Evolutionary conservation across 2,329 filamentous ascomycete species (phyloP).

Genomic region (Pestalotiopsis sp.): DNA sequence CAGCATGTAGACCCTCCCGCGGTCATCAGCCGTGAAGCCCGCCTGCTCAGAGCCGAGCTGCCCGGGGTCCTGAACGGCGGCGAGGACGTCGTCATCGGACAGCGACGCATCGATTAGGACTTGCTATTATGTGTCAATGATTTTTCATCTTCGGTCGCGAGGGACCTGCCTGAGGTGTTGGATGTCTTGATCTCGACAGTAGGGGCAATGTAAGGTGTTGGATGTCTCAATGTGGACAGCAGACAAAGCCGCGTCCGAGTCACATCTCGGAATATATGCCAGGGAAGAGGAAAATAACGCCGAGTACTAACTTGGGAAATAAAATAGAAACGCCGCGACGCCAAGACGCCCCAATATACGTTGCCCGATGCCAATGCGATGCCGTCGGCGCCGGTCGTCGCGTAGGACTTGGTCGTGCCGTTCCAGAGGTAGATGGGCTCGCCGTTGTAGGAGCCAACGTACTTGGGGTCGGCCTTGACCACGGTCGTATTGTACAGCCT

Average conservation of each 20-base stretch:
- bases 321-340: constrained; percentile 42
- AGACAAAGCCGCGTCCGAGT: too few species aligned
- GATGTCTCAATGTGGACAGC: too few species aligned
- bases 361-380: constrained; percentile 43
- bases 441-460: constrained; percentile 40
- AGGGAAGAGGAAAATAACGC: too few species aligned
- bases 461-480: constrained; percentile 39
- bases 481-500: constrained; percentile 40
- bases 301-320: constrained; percentile 31
- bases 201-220: too few species aligned
- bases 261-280: too few species aligned
- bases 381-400: constrained; percentile 35
- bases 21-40: constrained; percentile 43
- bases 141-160: too few species aligned
- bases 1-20: constrained; percentile 41
- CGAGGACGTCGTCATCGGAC: constrained; percentile 37
- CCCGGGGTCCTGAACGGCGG: constrained; percentile 39
- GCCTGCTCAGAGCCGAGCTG: constrained; percentile 43
- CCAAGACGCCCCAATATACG: constrained; percentile 44
- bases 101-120: constrained; percentile 32
- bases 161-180: too few species aligned
- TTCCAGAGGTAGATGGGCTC: constrained; percentile 37
- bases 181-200: too few species aligned
- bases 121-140: neutral
- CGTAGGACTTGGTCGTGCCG: constrained; percentile 32